Conservation (phyloP, 1,284 basidiomycete species). For the Neonothopanus nambi region DNA sequence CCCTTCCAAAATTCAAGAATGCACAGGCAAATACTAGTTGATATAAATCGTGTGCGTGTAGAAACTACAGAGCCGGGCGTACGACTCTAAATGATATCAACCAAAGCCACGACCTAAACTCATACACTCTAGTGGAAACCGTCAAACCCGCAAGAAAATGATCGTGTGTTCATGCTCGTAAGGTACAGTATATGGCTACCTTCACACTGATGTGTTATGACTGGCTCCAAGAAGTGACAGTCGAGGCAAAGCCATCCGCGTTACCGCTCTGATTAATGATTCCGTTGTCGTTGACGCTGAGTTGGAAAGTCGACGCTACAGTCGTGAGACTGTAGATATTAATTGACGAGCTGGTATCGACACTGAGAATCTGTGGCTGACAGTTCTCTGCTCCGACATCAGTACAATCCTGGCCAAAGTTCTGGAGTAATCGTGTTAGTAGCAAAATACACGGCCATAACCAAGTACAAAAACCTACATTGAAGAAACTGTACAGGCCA, state of each 20-base stretch:
- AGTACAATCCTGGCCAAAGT: constrained; percentile 51
- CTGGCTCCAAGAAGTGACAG: constrained; percentile 17
- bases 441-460: neutral
- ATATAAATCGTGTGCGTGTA: neutral
- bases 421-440: constrained; percentile 21
- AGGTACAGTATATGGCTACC: too few species aligned
- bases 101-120: too few species aligned
- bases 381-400: constrained; percentile 39
- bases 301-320: constrained; percentile 50
- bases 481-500: constrained; percentile 60
- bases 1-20: too few species aligned
- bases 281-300: constrained; percentile 47
- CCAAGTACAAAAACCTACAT: neutral
- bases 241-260: constrained; percentile 46
- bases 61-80: neutral
- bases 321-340: constrained; percentile 58
- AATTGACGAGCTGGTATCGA: constrained; percentile 41
- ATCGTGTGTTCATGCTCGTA: too few species aligned
- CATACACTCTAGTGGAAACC: too few species aligned
- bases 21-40: too few species aligned
- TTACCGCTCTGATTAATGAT: constrained; percentile 48
- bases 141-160: too few species aligned
- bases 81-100: too few species aligned
- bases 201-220: neutral
- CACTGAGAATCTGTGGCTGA: constrained; percentile 51